Evolutionary conservation across 345 rosid species (phyloP).

Genomic region (Nephelium lappaceum): DNA sequence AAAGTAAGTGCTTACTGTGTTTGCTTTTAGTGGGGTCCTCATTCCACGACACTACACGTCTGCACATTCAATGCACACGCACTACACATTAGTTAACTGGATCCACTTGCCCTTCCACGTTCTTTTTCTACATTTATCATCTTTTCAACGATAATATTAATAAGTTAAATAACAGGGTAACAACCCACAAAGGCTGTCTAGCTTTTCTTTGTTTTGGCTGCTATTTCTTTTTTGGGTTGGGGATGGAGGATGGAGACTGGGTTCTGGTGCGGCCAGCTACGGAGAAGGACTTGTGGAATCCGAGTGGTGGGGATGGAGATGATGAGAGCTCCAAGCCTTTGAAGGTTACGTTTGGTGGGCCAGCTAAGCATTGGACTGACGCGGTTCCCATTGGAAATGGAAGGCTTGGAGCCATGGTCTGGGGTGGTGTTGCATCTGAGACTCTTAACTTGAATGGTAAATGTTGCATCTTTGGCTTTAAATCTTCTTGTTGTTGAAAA

Average conservation of each 20-base stretch:
- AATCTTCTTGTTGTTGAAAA: neutral
- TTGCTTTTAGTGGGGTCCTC: neutral
- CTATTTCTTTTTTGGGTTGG: neutral
- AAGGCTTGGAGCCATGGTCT: constrained; percentile 92
- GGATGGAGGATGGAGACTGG: constrained; percentile 44
- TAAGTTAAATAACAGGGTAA: no score
- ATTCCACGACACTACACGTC: neutral
- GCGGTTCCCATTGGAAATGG: constrained; percentile 90
- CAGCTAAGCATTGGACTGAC: constrained; percentile 87
- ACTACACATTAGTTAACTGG: neutral
- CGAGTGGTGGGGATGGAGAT: constrained; percentile 33
- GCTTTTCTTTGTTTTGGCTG: neutral
- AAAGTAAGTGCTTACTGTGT: neutral
- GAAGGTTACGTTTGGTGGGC: constrained; percentile 65
- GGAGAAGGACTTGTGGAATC: constrained; percentile 50
- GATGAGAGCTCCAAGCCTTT: constrained; percentile 49
- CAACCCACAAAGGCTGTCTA: neutral
- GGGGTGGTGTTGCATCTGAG: constrained; percentile 87
- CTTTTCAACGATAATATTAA: no score
- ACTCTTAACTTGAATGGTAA: constrained; percentile 79
- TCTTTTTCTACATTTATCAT: no score
- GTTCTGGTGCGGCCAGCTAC: constrained; percentile 48
- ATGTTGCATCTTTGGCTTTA: neutral
- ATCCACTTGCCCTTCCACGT: neutral
- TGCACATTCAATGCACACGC: neutral